phyloP scores from a whole-genome alignment of 306 rosid species.

The Ormosia semicastrata region DNA sequence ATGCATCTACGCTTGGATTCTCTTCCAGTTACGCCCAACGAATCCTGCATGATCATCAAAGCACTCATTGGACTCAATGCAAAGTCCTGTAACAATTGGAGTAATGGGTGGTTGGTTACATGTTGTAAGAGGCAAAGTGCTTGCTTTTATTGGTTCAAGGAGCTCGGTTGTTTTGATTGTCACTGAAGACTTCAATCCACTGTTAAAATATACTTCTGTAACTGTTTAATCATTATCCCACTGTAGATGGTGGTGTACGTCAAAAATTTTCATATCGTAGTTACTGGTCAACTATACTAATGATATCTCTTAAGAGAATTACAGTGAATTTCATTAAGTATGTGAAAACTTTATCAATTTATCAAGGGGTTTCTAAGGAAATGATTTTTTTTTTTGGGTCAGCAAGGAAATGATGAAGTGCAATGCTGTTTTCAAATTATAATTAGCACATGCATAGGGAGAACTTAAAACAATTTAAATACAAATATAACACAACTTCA shows the following conservation, averaged over 20 bases:
- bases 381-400: neutral
- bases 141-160: slow-evolving; percentile 15
- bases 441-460: too few species aligned
- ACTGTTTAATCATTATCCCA: neutral
- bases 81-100: slow-evolving; percentile 27
- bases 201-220: neutral
- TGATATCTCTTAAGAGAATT: neutral
- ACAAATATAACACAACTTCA: too few species aligned
- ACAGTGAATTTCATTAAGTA: neutral
- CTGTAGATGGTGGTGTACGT: slow-evolving; percentile 1
- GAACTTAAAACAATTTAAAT: too few species aligned
- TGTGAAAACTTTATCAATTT: neutral
- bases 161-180: slow-evolving; percentile 12
- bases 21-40: slow-evolving; percentile 8
- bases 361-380: neutral
- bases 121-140: neutral
- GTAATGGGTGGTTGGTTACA: slow-evolving; percentile 12
- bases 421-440: neutral
- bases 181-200: neutral
- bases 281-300: neutral
- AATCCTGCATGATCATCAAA: slow-evolving; percentile 16
- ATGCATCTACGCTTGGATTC: slow-evolving; percentile 28
- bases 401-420: too few species aligned
- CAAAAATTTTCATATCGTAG: neutral
- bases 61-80: slow-evolving; percentile 4